These are phyloP conservation scores for Ogataea ganodermae DNA, from an alignment of 805 yeast species.

Conservation along the genomic window DNA sequence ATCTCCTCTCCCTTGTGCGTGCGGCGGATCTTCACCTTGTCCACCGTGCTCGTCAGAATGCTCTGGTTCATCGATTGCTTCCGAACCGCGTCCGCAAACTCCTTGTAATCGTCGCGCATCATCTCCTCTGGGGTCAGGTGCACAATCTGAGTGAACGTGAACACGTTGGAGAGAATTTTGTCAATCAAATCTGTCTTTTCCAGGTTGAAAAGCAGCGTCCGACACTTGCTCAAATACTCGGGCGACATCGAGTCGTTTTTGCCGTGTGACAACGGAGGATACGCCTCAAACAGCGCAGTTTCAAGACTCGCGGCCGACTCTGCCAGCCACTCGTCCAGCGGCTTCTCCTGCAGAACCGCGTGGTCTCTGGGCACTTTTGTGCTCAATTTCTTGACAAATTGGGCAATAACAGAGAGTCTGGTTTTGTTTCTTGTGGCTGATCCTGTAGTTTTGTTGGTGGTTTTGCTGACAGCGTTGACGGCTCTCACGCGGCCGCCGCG, in stretches of 20 bases:
- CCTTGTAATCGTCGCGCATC: slow-evolving; percentile 67
- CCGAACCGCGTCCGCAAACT: slow-evolving; percentile 69
- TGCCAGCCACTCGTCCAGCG: slow-evolving; percentile 38
- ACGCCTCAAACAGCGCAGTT: slow-evolving; percentile 42
- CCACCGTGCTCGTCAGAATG: slow-evolving; percentile 49
- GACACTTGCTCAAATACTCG: slow-evolving; percentile 65
- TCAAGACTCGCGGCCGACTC: slow-evolving; percentile 57
- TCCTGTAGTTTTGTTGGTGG: slow-evolving; percentile 16
- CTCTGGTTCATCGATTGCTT: slow-evolving; percentile 68
- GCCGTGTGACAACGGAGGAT: slow-evolving; percentile 19
- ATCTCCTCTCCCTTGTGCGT: slow-evolving; percentile 89
- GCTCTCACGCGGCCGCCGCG: slow-evolving; percentile 14
- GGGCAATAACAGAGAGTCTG: slow-evolving; percentile 51
- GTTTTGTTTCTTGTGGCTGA: slow-evolving; percentile 33
- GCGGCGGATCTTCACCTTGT: slow-evolving; percentile 65
- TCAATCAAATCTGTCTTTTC: slow-evolving; percentile 59
- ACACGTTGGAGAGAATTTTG: slow-evolving; percentile 54
- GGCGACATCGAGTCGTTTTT: slow-evolving; percentile 20
- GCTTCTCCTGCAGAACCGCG: slow-evolving; percentile 19
- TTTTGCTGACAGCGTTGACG: slow-evolving; percentile 11
- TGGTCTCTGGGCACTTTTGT: slow-evolving; percentile 42
- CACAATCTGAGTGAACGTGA: slow-evolving; percentile 61
- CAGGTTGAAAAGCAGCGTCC: slow-evolving; percentile 64
- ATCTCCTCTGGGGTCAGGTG: slow-evolving; percentile 71
- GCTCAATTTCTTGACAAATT: slow-evolving; percentile 48